Conservation (phyloP, 805 yeast genomes). For the Yarrowia bubula region DNA sequence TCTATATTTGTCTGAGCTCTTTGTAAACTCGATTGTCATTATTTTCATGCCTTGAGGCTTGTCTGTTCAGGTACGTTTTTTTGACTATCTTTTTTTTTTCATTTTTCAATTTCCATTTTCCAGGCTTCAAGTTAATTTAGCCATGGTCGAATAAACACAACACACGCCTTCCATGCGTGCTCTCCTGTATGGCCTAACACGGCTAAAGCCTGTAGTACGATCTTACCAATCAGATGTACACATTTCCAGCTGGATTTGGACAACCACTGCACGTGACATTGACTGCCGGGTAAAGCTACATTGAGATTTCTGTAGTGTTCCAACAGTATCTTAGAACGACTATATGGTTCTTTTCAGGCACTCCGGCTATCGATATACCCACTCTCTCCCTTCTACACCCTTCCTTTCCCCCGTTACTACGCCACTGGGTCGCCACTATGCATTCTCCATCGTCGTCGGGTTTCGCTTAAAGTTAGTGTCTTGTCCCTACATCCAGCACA, state of each 20-base stretch:
- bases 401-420: not conserved
- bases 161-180: too few relatives aligned
- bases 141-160: too few relatives aligned
- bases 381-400: not conserved
- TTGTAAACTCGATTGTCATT: too few relatives aligned
- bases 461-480: slow-evolving; percentile 33
- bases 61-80: too few relatives aligned
- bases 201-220: too few relatives aligned
- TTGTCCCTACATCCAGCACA: slow-evolving; percentile 20
- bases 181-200: too few relatives aligned
- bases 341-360: not conserved
- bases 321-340: not conserved
- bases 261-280: not conserved
- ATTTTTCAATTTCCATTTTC: too few relatives aligned
- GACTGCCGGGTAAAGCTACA: not conserved
- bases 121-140: too few relatives aligned
- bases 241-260: not conserved
- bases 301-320: not conserved
- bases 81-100: too few relatives aligned
- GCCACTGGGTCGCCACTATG: slow-evolving; percentile 5
- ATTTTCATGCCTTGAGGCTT: too few relatives aligned
- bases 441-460: not conserved
- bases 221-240: not conserved
- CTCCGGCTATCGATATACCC: not conserved
- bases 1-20: too few relatives aligned